These are phyloP conservation scores for Jacaranda mimosifolia DNA, from an alignment of 257 asterid genomes.

Conservation along the genomic window DNA sequence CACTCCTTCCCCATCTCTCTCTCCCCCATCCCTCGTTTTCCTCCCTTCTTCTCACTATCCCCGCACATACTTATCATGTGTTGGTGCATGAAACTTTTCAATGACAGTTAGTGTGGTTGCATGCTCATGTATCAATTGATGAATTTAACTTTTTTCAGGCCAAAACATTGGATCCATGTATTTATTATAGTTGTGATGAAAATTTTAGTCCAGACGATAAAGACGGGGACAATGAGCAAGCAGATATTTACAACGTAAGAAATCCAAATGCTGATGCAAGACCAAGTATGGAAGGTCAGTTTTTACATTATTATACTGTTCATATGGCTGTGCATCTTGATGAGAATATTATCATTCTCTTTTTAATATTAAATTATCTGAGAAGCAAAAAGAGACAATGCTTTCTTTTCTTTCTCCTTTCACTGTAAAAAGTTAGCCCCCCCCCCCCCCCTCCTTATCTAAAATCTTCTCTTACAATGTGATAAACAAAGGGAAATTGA, in stretches of 20 bases:
- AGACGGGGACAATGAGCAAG: conserved; percentile 39
- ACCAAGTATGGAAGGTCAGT: conserved; percentile 56
- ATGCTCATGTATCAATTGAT: conserved; percentile 31
- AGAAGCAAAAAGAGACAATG: conserved; percentile 7
- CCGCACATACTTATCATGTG: conserved; percentile 10
- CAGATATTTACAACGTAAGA: conserved; percentile 29
- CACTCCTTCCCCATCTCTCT: conserved; percentile 5
- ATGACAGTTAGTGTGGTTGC: conserved; percentile 23
- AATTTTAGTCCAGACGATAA: conserved; percentile 50
- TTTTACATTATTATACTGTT: conserved; percentile 3
- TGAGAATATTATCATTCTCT: not conserved
- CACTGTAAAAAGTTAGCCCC: not conserved
- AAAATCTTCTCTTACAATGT: not conserved
- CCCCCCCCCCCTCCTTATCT: too few species aligned
- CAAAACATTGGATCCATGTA: conserved; percentile 59
- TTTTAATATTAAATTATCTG: not conserved
- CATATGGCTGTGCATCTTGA: conserved; percentile 25
- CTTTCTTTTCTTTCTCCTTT: not conserved
- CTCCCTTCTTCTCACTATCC: conserved; percentile 9
- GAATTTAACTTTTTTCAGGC: conserved; percentile 53
- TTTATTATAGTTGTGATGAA: conserved; percentile 73
- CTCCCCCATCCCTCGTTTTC: too few species aligned
- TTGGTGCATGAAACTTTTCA: conserved; percentile 20
- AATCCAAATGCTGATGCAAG: conserved; percentile 42
- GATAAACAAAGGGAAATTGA: not conserved